Conservation (phyloP, 1,284 basidiomycete species). For the Chondrostereum purpureum region DNA sequence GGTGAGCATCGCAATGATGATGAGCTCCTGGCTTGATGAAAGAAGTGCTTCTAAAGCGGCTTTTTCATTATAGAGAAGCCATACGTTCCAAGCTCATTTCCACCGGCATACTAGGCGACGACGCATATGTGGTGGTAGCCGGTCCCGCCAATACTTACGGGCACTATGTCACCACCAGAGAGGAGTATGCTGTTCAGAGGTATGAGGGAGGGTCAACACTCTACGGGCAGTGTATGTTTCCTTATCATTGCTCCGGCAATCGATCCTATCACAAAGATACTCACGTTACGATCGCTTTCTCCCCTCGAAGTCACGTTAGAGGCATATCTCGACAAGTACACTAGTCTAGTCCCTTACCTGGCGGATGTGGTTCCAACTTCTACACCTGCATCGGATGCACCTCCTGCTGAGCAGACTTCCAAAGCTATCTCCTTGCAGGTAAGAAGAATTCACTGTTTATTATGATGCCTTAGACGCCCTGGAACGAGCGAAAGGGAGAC, state of each 20-base stretch:
- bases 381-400: slow-evolving; percentile 48
- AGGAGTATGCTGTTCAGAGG: slow-evolving; percentile 72
- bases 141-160: slow-evolving; percentile 79
- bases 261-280: neutral
- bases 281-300: slow-evolving; percentile 6
- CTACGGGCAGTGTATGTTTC: slow-evolving; percentile 62
- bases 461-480: neutral
- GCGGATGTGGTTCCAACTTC: slow-evolving; percentile 38
- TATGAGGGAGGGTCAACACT: slow-evolving; percentile 82
- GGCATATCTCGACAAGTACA: slow-evolving; percentile 75
- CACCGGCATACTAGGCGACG: slow-evolving; percentile 51
- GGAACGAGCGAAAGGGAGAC: neutral
- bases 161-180: slow-evolving; percentile 70
- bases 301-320: slow-evolving; percentile 76
- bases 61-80: slow-evolving; percentile 38
- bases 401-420: slow-evolving; percentile 61
- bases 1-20: no score
- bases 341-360: slow-evolving; percentile 57
- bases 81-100: slow-evolving; percentile 59
- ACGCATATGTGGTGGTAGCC: slow-evolving; percentile 69
- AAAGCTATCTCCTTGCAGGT: slow-evolving; percentile 68
- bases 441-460: slow-evolving; percentile 9
- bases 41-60: neutral
- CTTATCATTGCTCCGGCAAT: slow-evolving; percentile 6
- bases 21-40: neutral